Percentiles rank a stretch among this genome's conserved stretches.
phyloP scores from a whole-genome alignment of 2,329 filamentous ascomycete species.

The Fusarium keratoplasticum region DNA sequence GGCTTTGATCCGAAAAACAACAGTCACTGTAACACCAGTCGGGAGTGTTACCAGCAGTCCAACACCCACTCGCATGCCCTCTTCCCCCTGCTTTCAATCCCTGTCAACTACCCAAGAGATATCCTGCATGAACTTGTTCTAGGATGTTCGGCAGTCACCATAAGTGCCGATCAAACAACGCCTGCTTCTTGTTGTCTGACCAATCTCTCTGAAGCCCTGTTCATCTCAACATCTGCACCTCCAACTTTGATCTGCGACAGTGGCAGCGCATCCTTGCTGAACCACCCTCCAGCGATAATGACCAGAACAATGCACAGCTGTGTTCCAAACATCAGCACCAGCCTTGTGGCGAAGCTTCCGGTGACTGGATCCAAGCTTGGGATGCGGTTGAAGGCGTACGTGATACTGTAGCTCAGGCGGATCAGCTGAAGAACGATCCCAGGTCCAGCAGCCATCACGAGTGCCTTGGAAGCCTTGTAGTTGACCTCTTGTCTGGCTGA shows the following conservation, averaged over 20 bases:
- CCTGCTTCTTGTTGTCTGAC: not conserved
- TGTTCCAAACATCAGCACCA: constrained; percentile 4
- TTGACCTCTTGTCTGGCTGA: not conserved
- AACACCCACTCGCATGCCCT: not conserved
- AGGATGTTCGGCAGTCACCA: not conserved
- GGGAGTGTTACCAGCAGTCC: not conserved
- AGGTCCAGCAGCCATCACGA: not conserved
- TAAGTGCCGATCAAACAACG: not conserved
- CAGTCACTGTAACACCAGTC: not conserved
- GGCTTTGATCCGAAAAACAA: not conserved
- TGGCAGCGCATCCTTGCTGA: not conserved
- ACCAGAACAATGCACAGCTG: not conserved
- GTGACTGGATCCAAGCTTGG: constrained; percentile 2
- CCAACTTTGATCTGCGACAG: not conserved
- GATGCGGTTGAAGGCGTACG: constrained; percentile 8
- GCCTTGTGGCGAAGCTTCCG: constrained; percentile 6
- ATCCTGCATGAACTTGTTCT: not conserved
- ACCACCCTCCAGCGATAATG: constrained; percentile 2
- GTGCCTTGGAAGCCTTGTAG: not conserved
- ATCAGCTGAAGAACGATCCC: not conserved
- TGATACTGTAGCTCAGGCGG: constrained; percentile 5
- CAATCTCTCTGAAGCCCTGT: not conserved
- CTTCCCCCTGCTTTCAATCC: not conserved
- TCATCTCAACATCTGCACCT: not conserved
- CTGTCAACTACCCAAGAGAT: not conserved